phyloP scores from a whole-genome alignment of 768 basidiomycete species.

The Pilatotrama ljubarskyi region DNA sequence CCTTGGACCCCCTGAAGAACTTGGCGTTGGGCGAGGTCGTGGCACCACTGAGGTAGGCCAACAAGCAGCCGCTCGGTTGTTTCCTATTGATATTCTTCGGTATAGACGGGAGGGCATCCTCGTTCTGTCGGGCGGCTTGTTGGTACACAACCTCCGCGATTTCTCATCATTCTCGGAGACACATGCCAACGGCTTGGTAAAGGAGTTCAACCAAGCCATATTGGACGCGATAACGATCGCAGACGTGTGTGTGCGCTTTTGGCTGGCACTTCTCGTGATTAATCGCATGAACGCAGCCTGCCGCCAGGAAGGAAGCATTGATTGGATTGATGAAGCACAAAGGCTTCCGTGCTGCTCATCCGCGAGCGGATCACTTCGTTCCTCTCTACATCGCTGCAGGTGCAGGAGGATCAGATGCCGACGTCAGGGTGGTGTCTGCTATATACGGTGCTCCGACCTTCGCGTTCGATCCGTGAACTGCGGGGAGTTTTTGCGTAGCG shows the following conservation, averaged over 20 bases:
- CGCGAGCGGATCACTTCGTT: slow-evolving; percentile 79
- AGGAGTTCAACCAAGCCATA: slow-evolving; percentile 61
- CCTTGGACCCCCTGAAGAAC: slow-evolving; percentile 57
- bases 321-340: slow-evolving; percentile 54
- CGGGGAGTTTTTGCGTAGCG: background rate
- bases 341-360: slow-evolving; percentile 69
- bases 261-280: background rate
- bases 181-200: slow-evolving; percentile 48
- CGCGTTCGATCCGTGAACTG: slow-evolving; percentile 55
- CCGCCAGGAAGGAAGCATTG: slow-evolving; percentile 56
- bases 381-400: slow-evolving; percentile 78
- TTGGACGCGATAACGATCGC: slow-evolving; percentile 50
- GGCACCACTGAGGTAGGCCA: slow-evolving; percentile 51
- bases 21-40: slow-evolving; percentile 68
- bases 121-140: slow-evolving; percentile 69
- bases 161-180: slow-evolving; percentile 48
- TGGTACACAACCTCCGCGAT: slow-evolving; percentile 66
- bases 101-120: slow-evolving; percentile 63
- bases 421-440: slow-evolving; percentile 48
- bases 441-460: slow-evolving; percentile 63
- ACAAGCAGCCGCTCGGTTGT: slow-evolving; percentile 4
- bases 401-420: slow-evolving; percentile 56
- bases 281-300: slow-evolving; percentile 36
- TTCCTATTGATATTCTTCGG: slow-evolving; percentile 10
- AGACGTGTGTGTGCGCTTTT: slow-evolving; percentile 43